phyloP scores from a whole-genome alignment of 306 rosid species.

The apple (Malus domestica) region ASM211411v1 NC_041804.1:4192501-4193000 shows the following conservation, averaged over 20 bases:
- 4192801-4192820: not conserved
- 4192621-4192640: constrained; percentile 40
- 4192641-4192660: constrained; percentile 47
- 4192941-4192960: not conserved
- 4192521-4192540: constrained; percentile 68
- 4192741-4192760: not conserved
- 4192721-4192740: not conserved
- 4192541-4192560: constrained; percentile 71
- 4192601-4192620: constrained; percentile 67
- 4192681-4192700: not conserved
- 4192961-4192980: not conserved
- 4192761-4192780: not conserved
- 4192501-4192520: constrained; percentile 6
- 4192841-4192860: not conserved
- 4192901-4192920: constrained; percentile 10
- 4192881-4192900: not conserved
- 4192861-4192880: not conserved
- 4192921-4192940: not conserved
- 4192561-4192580: constrained; percentile 88
- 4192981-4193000: not conserved
- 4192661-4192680: constrained; percentile 30
- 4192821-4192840: not conserved
- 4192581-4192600: constrained; percentile 80
- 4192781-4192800: not conserved
- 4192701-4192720: not conserved